A percentile compares a stretch with the other conserved stretches of the same genome.
phyloP scores from a whole-genome alignment of 148 eudicot genomes.

The Talinum fruticosum region DNA sequence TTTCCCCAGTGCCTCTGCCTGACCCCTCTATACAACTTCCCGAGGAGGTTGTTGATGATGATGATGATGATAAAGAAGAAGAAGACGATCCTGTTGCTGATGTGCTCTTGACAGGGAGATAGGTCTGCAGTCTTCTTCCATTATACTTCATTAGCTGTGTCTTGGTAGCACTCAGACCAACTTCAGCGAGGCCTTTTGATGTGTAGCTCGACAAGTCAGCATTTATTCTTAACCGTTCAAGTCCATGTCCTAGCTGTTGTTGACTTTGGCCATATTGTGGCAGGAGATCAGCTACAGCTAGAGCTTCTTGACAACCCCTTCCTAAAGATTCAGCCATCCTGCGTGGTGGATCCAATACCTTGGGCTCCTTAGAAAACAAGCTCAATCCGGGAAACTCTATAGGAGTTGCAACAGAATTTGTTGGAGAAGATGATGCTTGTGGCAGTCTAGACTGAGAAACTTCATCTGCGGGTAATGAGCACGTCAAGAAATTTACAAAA shows the following conservation, averaged over 20 bases:
- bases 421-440: slow-evolving; percentile 8
- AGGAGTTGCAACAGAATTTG: slow-evolving; percentile 13
- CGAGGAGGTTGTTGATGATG: no score
- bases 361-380: slow-evolving; percentile 20
- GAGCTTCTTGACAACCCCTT: slow-evolving; percentile 8
- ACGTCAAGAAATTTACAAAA: slow-evolving; percentile 46
- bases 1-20: slow-evolving; percentile 98
- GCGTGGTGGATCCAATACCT: neutral
- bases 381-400: slow-evolving; percentile 13
- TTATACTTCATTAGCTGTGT: slow-evolving; percentile 57
- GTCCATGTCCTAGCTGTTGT: slow-evolving; percentile 22
- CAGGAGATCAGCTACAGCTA: slow-evolving; percentile 5
- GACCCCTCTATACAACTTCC: slow-evolving; percentile 79
- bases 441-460: slow-evolving; percentile 17
- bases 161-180: slow-evolving; percentile 45
- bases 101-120: slow-evolving; percentile 8
- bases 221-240: slow-evolving; percentile 39
- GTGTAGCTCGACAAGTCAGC: slow-evolving; percentile 23
- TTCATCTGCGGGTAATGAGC: slow-evolving; percentile 31
- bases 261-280: slow-evolving; percentile 26
- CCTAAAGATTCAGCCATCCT: slow-evolving; percentile 7
- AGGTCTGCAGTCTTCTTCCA: slow-evolving; percentile 22
- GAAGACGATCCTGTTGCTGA: slow-evolving; percentile 17
- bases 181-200: slow-evolving; percentile 36
- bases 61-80: slow-evolving; percentile 27